A percentile compares a stretch with the other conserved stretches of the same genome.
These are phyloP conservation scores for Nitzschia palea DNA, from an alignment of 108 stramenopile genomes.

Conservation along the genomic window DNA sequence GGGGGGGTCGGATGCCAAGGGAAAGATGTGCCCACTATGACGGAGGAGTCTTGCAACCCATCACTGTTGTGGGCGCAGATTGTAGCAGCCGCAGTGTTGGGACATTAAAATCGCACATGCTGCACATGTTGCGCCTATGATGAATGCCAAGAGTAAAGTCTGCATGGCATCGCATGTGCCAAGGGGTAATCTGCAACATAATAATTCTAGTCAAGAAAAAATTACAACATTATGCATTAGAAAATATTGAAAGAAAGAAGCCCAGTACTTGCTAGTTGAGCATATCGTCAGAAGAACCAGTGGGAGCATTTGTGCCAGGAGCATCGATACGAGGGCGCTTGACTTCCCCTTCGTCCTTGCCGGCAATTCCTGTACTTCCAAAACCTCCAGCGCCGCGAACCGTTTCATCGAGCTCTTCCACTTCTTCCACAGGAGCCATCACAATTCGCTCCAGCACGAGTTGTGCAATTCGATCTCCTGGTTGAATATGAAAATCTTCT, in stretches of 20 bases:
- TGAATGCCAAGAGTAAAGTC: not conserved
- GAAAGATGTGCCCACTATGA: constrained; percentile 6
- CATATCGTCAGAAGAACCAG: not conserved
- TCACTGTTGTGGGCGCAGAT: constrained; percentile 27
- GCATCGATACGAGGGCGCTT: not conserved
- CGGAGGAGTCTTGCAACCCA: constrained; percentile 12
- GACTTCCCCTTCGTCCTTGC: constrained; percentile 8
- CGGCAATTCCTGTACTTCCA: constrained; percentile 82
- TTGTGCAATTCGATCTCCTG: constrained; percentile 98
- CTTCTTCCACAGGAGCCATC: constrained; percentile 81
- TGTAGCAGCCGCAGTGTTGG: no score
- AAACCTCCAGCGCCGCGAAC: constrained; percentile 89
- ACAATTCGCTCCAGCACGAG: constrained; percentile 93
- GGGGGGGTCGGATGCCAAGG: constrained; percentile 25
- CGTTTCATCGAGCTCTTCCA: constrained; percentile 83
- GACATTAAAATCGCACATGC: constrained; percentile 1
- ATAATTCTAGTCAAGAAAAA: no score
- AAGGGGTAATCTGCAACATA: no score
- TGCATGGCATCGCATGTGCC: no score
- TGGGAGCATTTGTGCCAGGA: not conserved
- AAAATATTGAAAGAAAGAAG: no score
- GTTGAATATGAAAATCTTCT: constrained; percentile 79
- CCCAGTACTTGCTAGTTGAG: not conserved
- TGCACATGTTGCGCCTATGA: constrained; percentile 21
- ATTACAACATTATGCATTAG: no score